Evolutionary conservation across 768 basidiomycete genomes (phyloP).

Genomic region (Lentinus brumalis): DNA sequence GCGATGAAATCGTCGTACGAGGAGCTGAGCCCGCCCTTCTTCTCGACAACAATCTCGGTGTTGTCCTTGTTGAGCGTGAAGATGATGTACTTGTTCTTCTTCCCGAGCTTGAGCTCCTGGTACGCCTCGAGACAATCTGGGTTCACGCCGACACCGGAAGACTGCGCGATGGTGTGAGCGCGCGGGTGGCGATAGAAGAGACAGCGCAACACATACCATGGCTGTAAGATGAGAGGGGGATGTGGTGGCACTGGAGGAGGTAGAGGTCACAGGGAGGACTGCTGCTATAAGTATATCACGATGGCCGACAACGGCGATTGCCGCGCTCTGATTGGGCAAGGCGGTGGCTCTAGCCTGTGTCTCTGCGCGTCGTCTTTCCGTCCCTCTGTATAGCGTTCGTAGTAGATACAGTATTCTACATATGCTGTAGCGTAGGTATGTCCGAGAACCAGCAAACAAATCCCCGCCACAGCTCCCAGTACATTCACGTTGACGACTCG

Average conservation of each 20-base stretch:
- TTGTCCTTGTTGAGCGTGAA: conserved; percentile 62
- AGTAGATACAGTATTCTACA: conserved; percentile 21
- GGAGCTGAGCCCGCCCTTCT: conserved; percentile 45
- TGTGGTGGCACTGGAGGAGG: conserved; percentile 16
- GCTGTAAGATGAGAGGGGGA: conserved; percentile 1
- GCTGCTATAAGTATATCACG: conserved; percentile 31
- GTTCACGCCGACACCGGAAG: conserved; percentile 71
- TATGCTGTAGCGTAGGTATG: conserved; percentile 2
- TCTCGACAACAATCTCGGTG: conserved; percentile 79
- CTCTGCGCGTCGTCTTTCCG: neutral
- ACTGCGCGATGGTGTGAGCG: conserved; percentile 31
- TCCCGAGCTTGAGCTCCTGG: conserved; percentile 75
- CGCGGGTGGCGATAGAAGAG: neutral
- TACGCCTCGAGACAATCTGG: conserved; percentile 56
- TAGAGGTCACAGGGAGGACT: conserved; percentile 8
- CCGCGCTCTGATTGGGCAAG: conserved; percentile 25
- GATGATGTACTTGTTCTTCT: conserved; percentile 83
- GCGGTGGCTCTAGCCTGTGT: conserved; percentile 9
- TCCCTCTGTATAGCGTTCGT: conserved; percentile 1
- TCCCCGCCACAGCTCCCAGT: conserved; percentile 7
- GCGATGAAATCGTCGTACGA: conserved; percentile 74
- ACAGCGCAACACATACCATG: conserved; percentile 21
- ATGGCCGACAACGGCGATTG: conserved; percentile 33
- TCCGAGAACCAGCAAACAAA: neutral
- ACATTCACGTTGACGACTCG: neutral